Base-by-base conservation (phyloP, 164 flowering plant genomes). In the Macadamia integrifolia region DNA sequence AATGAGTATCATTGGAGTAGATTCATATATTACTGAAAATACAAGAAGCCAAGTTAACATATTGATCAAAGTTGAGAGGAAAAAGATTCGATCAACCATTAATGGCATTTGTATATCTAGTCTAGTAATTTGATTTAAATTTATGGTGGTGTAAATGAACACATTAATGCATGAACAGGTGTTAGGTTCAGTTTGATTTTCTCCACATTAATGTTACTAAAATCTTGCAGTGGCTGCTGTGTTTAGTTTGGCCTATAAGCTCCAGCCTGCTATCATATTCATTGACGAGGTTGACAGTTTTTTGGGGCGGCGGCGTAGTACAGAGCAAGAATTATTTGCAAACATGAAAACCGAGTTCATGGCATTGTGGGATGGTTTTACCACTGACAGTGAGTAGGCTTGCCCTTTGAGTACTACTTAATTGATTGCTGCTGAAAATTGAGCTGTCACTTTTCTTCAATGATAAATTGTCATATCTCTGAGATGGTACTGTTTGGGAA, bases 351-450 rank as follows among this genome's bases (percentile, higher is more conserved):
- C 97, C 13, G 97, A 91, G 80, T 91, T 91, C 72, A 91, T 91
- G 97, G 88, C 97, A 55, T 79, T 91, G 69, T 91, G 97, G 95
- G 97, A 91, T 89, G 97, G 97, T 56, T 91, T 91, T 67, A 91
- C 95, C 40, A 89, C 97, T 17, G 97, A 91, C 68, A 87, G 95
- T 91, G 71, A 83, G 95, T 91, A 28, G 55, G 55, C 35, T 60
- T 53, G 58, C 60, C 6, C 15, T 52, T 52, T 11, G 18, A 10
- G 5, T 52, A 52, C 56, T 3, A n/a, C n/a, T n/a, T 13, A 14
- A 52, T 13, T 46, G 50, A 46, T 46, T 46, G 50, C 17, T 52
- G 14, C 56, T 52, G 17, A 13, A 17, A 52, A 52, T 52, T 52
- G 17, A 52, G 56, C 56, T 52, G 1, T 52, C 17, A 13, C 15